Evolutionary conservation across 2,329 filamentous ascomycete species (phyloP).

Genomic region (Arthrinium puccinioides): DNA sequence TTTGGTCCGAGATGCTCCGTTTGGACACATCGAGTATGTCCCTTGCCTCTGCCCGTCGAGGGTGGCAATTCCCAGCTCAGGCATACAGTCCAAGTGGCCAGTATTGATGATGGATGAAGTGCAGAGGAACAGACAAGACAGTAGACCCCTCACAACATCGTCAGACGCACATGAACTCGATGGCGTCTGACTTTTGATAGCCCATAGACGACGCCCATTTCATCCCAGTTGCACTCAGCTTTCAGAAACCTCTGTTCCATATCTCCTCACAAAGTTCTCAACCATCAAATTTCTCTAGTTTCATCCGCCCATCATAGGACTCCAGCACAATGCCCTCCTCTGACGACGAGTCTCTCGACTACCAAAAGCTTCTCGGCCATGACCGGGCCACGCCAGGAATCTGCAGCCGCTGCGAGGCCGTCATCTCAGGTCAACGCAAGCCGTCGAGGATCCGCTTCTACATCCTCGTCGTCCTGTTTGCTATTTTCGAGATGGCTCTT

Average conservation of each 20-base stretch:
- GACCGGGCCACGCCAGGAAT: neutral
- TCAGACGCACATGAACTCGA: neutral
- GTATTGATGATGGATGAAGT: too few relatives aligned
- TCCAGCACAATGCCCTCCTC: neutral
- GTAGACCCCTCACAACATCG: too few relatives aligned
- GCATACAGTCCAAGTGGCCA: too few relatives aligned
- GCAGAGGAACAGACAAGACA: too few relatives aligned
- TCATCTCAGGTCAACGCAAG: neutral
- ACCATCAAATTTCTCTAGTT: neutral
- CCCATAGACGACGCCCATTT: neutral
- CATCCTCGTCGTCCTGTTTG: neutral
- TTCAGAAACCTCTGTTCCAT: neutral
- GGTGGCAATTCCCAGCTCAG: too few relatives aligned
- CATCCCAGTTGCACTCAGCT: neutral
- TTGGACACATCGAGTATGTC: too few relatives aligned
- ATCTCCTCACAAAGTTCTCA: neutral
- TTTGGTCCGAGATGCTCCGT: too few relatives aligned
- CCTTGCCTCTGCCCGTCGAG: too few relatives aligned
- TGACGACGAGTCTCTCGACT: neutral
- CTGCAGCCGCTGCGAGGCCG: neutral
- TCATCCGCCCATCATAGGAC: neutral
- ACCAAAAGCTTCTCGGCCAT: neutral
- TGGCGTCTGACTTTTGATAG: neutral
- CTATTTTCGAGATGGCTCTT: neutral
- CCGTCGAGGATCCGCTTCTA: neutral